Base-by-base conservation (phyloP, 75 land plant genomes). In the Pinus taeda region DNA sequence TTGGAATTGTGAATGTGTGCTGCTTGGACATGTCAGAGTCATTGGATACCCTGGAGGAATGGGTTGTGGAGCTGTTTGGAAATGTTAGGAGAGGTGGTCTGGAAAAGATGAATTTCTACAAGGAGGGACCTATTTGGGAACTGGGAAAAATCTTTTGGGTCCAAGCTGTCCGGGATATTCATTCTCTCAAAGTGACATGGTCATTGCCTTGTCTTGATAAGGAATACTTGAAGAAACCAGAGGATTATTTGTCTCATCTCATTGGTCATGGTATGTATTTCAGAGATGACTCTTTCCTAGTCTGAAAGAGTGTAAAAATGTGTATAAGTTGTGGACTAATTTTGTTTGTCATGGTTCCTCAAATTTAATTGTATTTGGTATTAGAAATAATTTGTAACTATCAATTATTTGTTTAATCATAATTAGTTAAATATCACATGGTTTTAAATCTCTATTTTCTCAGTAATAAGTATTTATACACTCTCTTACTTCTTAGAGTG, bases 241-340 rank as follows among this genome's bases (percentile, higher is more conserved):
- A 97, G 59, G 99, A 95, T 77, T 97, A 97, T 80, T 77, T 97
- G 21, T 92, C 98, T 11, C 98, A 97, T 83, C 88, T 97, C 17
- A 73, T 97, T 78, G 99, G 99, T 9, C 99, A 97, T 85, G 99
- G 99, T 97, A 84, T 73, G 78, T 37, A 1, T 36, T 13, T 33
- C 7, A 65, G 1, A 65, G 29, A 65, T 65, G 55, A 49, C 33
- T 14, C 36, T 65, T 65, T 33, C 17, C 18, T 20, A 15, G 42
- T 65, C 9, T 65, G 36, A 4, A 65, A 14, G n/a, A 37, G 42
- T 22, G 7, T 67, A 75, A 67, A 13, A 3, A 36, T 45, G 17
- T 4, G 5, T 62, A 18, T 20, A 24, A 62, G 18, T 62, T 24
- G 21, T 62, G 64, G 12, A 62, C 20, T 15, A 11, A n/a, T 62